Evolutionary conservation across 768 basidiomycete species (phyloP).

Genomic region (Mycena galericulata): DNA sequence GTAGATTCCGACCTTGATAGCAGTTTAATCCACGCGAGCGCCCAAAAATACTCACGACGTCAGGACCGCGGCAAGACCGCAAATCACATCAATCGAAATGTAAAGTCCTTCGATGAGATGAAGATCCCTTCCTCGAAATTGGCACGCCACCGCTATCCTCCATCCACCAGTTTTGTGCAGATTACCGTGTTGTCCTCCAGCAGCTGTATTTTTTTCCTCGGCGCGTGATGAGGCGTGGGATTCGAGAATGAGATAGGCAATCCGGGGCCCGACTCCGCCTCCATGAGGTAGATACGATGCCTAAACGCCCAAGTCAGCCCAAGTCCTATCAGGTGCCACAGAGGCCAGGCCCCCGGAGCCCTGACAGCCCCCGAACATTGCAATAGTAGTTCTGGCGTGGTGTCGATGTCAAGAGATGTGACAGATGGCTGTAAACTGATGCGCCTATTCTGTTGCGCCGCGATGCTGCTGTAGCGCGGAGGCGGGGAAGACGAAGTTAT

Average conservation of each 20-base stretch:
- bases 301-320: neutral
- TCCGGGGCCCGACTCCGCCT: neutral
- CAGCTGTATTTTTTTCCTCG: neutral
- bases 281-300: neutral
- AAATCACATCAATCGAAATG: constrained; percentile 3
- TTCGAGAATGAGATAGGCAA: neutral
- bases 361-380: no score
- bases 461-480: no score
- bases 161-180: neutral
- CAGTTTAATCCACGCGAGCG: constrained; percentile 12
- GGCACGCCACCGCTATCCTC: neutral
- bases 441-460: no score
- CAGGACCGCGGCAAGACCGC: neutral
- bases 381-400: no score
- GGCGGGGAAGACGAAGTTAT: no score
- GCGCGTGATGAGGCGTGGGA: no score
- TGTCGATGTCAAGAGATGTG: no score
- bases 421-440: no score
- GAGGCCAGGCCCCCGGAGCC: no score
- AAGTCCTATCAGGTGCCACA: constrained; percentile 3
- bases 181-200: neutral
- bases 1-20: constrained; percentile 1
- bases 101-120: neutral
- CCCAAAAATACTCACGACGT: constrained; percentile 8
- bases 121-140: neutral